Conservation (phyloP, 225 moss, liverwort and hornwort genomes). For the Pseudoscleropodium purum region DNA sequence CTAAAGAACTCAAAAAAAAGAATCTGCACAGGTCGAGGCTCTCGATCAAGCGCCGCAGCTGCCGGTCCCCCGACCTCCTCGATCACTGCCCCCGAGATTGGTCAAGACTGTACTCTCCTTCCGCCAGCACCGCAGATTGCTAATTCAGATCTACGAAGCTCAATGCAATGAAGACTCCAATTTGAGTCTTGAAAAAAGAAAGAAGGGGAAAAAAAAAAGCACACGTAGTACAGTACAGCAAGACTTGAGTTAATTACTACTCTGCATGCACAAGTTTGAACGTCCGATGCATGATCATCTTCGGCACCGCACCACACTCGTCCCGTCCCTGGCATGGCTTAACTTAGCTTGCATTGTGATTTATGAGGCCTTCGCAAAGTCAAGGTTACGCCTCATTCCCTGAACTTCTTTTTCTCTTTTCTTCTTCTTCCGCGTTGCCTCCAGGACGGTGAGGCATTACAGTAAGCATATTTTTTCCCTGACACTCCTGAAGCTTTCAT, state of each 20-base stretch:
- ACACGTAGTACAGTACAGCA: background rate
- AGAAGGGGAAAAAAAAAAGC: no score
- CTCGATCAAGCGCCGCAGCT: background rate
- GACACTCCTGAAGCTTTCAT: background rate
- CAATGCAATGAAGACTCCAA: background rate
- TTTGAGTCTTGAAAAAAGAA: background rate
- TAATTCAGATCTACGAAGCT: background rate
- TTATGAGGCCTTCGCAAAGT: background rate
- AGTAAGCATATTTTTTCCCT: background rate
- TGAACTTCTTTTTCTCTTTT: background rate
- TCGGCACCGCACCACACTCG: background rate
- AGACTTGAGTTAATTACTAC: background rate
- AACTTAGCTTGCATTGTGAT: background rate
- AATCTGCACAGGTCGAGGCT: background rate
- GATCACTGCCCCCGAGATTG: background rate
- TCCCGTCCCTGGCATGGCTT: background rate
- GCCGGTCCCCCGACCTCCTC: background rate
- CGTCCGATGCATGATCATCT: background rate
- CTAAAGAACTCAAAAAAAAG: background rate
- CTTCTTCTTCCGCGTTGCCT: background rate
- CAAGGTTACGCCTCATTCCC: background rate
- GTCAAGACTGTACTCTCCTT: background rate
- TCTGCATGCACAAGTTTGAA: background rate
- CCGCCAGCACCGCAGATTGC: background rate
- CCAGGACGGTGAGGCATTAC: background rate